Percentiles rank a stretch among this genome's conserved stretches.
phyloP scores from a whole-genome alignment of 805 yeast genomes.

The Wickerhamomyces queroliae region DNA sequence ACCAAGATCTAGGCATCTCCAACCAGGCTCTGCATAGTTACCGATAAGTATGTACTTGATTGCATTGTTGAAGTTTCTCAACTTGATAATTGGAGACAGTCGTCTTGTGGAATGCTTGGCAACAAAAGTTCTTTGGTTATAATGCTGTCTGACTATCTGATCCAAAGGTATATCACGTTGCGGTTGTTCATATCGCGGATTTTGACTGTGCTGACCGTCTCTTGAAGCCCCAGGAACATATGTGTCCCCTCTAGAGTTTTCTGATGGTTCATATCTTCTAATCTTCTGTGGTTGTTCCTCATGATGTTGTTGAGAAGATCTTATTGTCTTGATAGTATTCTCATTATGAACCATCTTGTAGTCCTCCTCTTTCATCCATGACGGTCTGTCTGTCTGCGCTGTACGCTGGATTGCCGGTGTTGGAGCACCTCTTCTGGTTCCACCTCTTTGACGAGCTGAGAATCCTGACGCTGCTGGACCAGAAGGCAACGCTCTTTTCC shows the following conservation, averaged over 20 bases:
- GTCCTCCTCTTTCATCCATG: slow-evolving; percentile 13
- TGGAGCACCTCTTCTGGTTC: neutral
- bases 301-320: neutral
- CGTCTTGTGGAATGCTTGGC: slow-evolving; percentile 59
- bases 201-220: slow-evolving; percentile 1
- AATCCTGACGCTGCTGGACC: neutral
- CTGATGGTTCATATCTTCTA: slow-evolving; percentile 21
- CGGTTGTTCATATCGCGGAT: slow-evolving; percentile 9
- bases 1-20: slow-evolving; percentile 75
- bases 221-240: no score
- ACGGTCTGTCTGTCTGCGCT: slow-evolving; percentile 3
- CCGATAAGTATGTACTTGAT: slow-evolving; percentile 82
- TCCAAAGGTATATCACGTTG: slow-evolving; percentile 32
- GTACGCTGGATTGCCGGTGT: neutral
- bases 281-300: slow-evolving; percentile 32
- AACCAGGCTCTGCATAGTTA: slow-evolving; percentile 50
- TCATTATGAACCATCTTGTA: slow-evolving; percentile 1
- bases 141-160: slow-evolving; percentile 72
- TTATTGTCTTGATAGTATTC: neutral
- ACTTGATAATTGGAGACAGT: slow-evolving; percentile 76
- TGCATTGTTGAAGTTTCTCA: slow-evolving; percentile 87
- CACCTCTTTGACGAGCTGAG: neutral
- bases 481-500: no score
- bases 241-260: slow-evolving; percentile 1
- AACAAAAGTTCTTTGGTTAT: slow-evolving; percentile 75